Evolutionary conservation across 768 basidiomycete genomes (phyloP).

Genomic region (Podaxis sp.): DNA sequence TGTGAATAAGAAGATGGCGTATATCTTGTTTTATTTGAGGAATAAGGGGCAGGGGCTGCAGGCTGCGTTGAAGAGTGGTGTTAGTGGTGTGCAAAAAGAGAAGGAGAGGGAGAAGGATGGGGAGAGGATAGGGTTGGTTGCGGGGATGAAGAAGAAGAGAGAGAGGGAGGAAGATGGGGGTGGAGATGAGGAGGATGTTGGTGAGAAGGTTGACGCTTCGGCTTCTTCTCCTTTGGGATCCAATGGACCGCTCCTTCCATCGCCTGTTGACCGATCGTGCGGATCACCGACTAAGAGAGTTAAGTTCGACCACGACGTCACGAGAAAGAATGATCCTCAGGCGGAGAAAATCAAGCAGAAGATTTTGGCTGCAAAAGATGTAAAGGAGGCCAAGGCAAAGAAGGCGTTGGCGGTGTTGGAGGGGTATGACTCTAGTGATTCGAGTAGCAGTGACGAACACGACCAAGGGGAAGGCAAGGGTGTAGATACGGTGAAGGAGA

Average conservation of each 20-base stretch:
- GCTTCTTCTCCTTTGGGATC: slow-evolving; percentile 33
- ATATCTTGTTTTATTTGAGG: slow-evolving; percentile 89
- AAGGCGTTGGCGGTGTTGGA: slow-evolving; percentile 25
- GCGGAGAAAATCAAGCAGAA: slow-evolving; percentile 29
- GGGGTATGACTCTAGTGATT: slow-evolving; percentile 26
- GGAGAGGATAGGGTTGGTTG: slow-evolving; percentile 40
- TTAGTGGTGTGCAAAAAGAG: slow-evolving; percentile 15
- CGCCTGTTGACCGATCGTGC: slow-evolving; percentile 30
- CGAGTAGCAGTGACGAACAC: slow-evolving; percentile 18
- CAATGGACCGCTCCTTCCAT: slow-evolving; percentile 68
- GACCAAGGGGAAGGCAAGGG: slow-evolving; percentile 14
- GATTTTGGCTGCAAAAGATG: slow-evolving; percentile 23
- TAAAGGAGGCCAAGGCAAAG: slow-evolving; percentile 21
- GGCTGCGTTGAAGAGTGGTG: slow-evolving; percentile 46
- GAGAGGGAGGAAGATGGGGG: slow-evolving; percentile 36
- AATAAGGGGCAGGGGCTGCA: slow-evolving; percentile 75
- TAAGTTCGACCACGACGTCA: background rate
- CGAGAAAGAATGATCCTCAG: slow-evolving; percentile 27
- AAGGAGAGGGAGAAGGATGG: slow-evolving; percentile 8
- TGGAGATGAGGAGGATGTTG: slow-evolving; percentile 48
- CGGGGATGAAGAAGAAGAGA: slow-evolving; percentile 49
- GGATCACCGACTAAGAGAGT: slow-evolving; percentile 23
- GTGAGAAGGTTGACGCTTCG: slow-evolving; percentile 38
- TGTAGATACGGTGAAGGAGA: background rate
- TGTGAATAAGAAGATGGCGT: slow-evolving; percentile 74